Base-by-base conservation (phyloP, 176 grass and related monocot genomes). In the Carex cristatella region DNA sequence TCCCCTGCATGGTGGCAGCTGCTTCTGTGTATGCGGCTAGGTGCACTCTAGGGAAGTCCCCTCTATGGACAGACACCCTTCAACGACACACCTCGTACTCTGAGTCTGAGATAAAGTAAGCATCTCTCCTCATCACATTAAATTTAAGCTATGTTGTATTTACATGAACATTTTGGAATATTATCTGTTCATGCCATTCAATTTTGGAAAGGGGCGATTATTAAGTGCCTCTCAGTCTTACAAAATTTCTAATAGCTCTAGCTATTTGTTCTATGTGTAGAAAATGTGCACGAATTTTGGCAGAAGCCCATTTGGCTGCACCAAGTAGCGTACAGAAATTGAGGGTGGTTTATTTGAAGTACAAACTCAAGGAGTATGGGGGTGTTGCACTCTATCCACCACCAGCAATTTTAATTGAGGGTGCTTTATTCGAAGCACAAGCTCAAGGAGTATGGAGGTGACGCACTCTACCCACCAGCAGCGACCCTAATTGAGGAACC, bases 21-120 rank as follows among this genome's bases (percentile, higher is more conserved):
- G 87, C 89, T 0, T 84, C 88, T 0, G 89, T 98, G 11, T 98
- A 94, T 0, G 89, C 88, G 1, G 91, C 95, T n/a, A 85, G 83
- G 0, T 89, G 79, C 81, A 93, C 95, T 4, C 65, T 98, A 37
- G 91, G 68, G 46, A 98, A 69, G 79, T 94, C 13, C 10, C 91
- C 95, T 61, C 15, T 94, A 31, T 94, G 95, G 95, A 94, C 91
- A 0, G 80, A 89, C 7, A 94, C 92, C 1, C 85, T 98, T 7
- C 84, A 86, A 81, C 61, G 82, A 12, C 91, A 46, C 42, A 91
- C 92, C 0, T 84, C 89, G 15, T 87, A 89, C 69, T 42, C 56
- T 0, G 95, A 98, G 75, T 4, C 5, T 0, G 82, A 91, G 23
- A 64, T 94, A 23, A 72, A 83, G 95, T 94, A 85, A 88, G 86